These are phyloP conservation scores for Trametes coccinea DNA, from an alignment of 768 basidiomycete genomes.

Conservation along the genomic window DNA sequence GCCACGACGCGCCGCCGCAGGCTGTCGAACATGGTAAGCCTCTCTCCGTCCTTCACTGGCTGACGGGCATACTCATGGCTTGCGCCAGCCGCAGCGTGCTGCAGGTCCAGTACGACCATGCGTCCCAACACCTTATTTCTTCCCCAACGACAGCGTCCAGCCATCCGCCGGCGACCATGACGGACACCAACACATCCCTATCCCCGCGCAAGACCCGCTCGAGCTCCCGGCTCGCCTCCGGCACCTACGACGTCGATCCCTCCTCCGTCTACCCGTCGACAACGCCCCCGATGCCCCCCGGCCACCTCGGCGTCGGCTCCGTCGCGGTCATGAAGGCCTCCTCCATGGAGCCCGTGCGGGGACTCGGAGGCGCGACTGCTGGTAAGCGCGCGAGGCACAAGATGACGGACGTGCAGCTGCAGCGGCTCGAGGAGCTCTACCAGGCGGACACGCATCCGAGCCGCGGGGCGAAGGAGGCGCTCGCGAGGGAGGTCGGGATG, in stretches of 20 bases:
- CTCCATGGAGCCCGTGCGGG: constrained; percentile 6
- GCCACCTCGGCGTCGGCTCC: neutral
- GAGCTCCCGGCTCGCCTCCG: constrained; percentile 5
- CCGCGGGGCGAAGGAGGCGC: constrained; percentile 27
- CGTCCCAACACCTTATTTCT: neutral
- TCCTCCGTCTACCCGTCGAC: neutral
- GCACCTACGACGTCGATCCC: neutral
- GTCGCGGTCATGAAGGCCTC: constrained; percentile 8
- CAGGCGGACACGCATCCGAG: constrained; percentile 28
- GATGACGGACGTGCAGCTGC: constrained; percentile 35
- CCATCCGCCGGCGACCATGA: neutral
- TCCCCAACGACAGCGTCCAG: neutral
- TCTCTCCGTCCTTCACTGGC: neutral
- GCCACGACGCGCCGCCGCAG: neutral
- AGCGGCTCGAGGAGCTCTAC: constrained; percentile 29
- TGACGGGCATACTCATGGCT: neutral
- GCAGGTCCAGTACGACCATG: neutral
- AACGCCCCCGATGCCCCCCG: too few relatives aligned
- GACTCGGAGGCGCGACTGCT: neutral
- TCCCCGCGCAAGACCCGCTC: constrained; percentile 18
- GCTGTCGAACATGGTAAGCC: neutral
- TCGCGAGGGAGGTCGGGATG: constrained; percentile 30
- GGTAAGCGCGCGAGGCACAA: constrained; percentile 40
- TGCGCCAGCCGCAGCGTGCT: neutral
- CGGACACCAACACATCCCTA: neutral